Conservation (phyloP, 129 eudicot species). For the Centella asiatica region DNA sequence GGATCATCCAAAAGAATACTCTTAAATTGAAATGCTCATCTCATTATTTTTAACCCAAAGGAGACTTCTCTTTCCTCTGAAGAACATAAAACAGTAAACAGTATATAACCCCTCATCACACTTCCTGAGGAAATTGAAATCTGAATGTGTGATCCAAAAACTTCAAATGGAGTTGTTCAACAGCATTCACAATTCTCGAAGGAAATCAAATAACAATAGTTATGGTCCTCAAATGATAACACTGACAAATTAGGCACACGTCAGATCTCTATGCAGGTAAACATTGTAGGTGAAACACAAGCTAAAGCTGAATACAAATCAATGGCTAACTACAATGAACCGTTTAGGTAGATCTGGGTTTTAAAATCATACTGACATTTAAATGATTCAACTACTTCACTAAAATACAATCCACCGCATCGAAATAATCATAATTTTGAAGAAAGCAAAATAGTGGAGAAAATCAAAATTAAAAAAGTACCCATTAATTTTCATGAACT, state of each 20-base stretch:
- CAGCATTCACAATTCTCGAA: neutral
- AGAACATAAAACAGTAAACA: no score
- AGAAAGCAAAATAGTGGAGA: neutral
- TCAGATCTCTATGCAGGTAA: neutral
- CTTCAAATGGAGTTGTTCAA: neutral
- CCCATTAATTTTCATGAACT: constrained; percentile 8
- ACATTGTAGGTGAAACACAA: constrained; percentile 2
- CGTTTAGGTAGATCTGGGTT: constrained; percentile 18
- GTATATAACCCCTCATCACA: no score
- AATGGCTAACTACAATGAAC: neutral
- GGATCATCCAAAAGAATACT: no score
- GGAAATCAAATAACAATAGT: neutral
- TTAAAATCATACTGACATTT: neutral
- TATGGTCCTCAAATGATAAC: neutral
- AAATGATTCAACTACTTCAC: neutral
- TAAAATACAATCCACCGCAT: constrained; percentile 23
- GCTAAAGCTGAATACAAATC: neutral
- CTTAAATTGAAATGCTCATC: no score
- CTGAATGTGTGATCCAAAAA: neutral
- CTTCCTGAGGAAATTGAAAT: neutral
- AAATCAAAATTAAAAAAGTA: constrained; percentile 4
- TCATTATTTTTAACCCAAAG: no score
- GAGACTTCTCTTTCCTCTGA: no score
- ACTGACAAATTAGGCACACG: neutral
- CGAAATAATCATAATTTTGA: constrained; percentile 14